Conservation (phyloP, 2,329 filamentous ascomycete genomes). For the Dactylonectria estremocensis region DNA sequence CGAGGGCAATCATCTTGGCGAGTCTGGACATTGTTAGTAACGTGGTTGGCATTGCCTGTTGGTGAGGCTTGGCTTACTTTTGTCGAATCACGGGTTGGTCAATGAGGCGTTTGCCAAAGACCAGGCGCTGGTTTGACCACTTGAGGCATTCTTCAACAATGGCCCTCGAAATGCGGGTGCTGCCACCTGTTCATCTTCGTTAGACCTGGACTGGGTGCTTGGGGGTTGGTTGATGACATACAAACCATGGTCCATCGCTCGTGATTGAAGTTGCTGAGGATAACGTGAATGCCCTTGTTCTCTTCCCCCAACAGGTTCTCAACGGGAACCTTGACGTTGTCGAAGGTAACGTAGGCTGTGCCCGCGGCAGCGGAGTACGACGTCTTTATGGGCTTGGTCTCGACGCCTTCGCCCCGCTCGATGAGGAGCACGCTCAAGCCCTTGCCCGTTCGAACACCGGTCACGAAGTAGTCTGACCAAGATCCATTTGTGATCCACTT, state of each 20-base stretch:
- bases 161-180: constrained; percentile 75
- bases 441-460: constrained; percentile 83
- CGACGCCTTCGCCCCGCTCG: constrained; percentile 80
- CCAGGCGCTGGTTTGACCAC: constrained; percentile 89
- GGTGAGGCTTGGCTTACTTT: constrained; percentile 68
- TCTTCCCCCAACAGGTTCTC: constrained; percentile 85
- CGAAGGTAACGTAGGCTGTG: constrained; percentile 85
- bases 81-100: constrained; percentile 87
- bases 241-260: constrained; percentile 85
- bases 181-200: constrained; percentile 59
- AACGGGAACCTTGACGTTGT: constrained; percentile 88
- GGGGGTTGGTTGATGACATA: constrained; percentile 51
- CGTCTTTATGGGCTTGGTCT: constrained; percentile 85
- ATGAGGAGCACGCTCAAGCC: constrained; percentile 85
- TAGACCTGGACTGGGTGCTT: constrained; percentile 7
- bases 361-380: constrained; percentile 85
- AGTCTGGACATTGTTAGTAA: constrained; percentile 63
- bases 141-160: constrained; percentile 89
- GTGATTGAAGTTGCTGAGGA: constrained; percentile 91
- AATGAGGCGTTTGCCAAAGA: constrained; percentile 86
- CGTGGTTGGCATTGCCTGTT: background rate
- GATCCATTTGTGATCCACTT: constrained; percentile 91
- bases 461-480: constrained; percentile 88
- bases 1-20: constrained; percentile 88
- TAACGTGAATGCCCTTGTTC: constrained; percentile 88